Evolutionary conservation across 352 stramenopile genomes (phyloP).

Genomic region (Aphanomyces euteiches): DNA sequence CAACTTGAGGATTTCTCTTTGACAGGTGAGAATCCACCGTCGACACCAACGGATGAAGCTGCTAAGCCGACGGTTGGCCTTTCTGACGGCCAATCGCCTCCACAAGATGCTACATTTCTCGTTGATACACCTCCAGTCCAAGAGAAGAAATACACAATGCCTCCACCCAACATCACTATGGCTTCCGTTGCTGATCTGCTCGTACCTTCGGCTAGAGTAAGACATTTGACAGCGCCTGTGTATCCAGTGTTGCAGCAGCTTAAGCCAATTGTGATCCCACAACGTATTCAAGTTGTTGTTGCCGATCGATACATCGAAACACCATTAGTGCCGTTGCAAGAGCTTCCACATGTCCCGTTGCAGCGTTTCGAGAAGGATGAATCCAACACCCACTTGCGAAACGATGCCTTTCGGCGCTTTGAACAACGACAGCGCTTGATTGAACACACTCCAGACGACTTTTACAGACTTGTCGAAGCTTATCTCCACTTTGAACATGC

Average conservation of each 20-base stretch:
- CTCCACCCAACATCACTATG: constrained; percentile 8
- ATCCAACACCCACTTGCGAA: constrained; percentile 19
- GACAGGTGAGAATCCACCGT: constrained; percentile 7
- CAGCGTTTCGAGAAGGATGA: constrained; percentile 19
- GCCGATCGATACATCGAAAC: neutral
- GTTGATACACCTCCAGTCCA: neutral
- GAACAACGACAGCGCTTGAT: constrained; percentile 10
- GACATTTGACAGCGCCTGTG: constrained; percentile 21
- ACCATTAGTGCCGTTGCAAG: constrained; percentile 18
- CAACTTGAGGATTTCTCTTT: neutral
- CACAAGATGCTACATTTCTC: neutral
- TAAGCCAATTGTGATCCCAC: constrained; percentile 25
- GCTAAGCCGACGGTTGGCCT: neutral
- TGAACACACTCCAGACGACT: constrained; percentile 8
- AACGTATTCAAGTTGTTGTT: neutral
- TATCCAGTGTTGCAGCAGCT: constrained; percentile 18
- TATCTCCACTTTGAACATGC: constrained; percentile 27
- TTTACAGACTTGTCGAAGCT: constrained; percentile 28
- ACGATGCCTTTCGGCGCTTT: constrained; percentile 1
- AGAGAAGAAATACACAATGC: constrained; percentile 17
- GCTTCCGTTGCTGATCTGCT: constrained; percentile 24
- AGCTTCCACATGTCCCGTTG: constrained; percentile 21
- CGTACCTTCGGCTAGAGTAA: neutral
- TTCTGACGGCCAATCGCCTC: neutral
- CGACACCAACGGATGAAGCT: neutral